phyloP scores from a whole-genome alignment of 306 rosid genomes.

The Pyrus pyrifolia region DNA sequence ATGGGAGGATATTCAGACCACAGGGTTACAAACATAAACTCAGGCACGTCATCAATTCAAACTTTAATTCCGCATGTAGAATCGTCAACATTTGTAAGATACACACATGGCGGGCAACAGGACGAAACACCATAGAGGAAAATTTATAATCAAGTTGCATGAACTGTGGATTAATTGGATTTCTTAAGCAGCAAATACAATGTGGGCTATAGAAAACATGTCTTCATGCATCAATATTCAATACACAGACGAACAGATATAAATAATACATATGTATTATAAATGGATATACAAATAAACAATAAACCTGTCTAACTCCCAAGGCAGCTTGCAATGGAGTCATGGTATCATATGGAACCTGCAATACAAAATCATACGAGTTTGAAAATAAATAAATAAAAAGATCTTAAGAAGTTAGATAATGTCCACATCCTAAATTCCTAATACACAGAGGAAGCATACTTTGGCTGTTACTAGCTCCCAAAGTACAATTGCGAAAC shows the following conservation, averaged over 20 bases:
- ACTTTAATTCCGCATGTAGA: not conserved
- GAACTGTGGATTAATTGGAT: not conserved
- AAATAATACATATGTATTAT: no score
- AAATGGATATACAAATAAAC: not conserved
- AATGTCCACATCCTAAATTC: not conserved
- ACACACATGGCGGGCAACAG: not conserved
- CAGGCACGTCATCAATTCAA: not conserved
- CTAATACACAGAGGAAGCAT: slow-evolving; percentile 10
- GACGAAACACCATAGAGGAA: not conserved
- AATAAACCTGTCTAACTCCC: slow-evolving; percentile 93
- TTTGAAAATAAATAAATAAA: not conserved
- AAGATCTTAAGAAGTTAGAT: not conserved
- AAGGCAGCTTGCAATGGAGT: slow-evolving; percentile 99
- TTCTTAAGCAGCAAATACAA: not conserved
- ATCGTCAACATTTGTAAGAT: not conserved
- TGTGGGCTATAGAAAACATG: not conserved
- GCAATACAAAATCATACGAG: slow-evolving; percentile 23
- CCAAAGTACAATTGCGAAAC: slow-evolving; percentile 95
- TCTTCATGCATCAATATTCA: not conserved
- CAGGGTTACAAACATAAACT: not conserved
- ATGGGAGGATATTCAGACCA: not conserved
- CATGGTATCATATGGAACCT: slow-evolving; percentile 96
- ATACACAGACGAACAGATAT: not conserved
- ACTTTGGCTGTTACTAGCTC: slow-evolving; percentile 98
- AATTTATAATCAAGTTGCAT: not conserved